A percentile compares a stretch with the other conserved stretches of the same genome.
Conservation (phyloP, 2,329 filamentous ascomycete species). For the Cordyceps militaris region DNA sequence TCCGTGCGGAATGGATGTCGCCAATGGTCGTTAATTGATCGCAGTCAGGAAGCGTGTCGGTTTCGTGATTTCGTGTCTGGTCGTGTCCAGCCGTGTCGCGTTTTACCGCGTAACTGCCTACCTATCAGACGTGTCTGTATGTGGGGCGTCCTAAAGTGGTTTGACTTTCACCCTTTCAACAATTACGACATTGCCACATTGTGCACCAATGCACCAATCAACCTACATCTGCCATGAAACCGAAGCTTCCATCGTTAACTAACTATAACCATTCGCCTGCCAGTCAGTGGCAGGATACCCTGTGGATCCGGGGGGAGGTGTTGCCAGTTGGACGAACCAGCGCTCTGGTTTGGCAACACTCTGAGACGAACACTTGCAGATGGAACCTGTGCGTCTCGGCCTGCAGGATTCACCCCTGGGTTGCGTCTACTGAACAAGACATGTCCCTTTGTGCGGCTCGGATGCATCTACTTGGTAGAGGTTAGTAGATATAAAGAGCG, state of each 20-base stretch:
- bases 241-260: no score
- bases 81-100: slow-evolving; percentile 21
- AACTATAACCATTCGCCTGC: no score
- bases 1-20: slow-evolving; percentile 8
- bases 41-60: slow-evolving; percentile 30
- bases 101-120: not conserved
- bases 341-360: not conserved
- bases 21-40: slow-evolving; percentile 17
- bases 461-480: not conserved
- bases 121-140: not conserved
- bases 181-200: no score
- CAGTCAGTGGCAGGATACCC: not conserved
- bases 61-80: slow-evolving; percentile 36
- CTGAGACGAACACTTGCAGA: not conserved
- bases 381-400: not conserved
- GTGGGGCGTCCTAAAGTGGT: slow-evolving; percentile 12
- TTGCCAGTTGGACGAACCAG: not conserved
- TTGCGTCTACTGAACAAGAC: no score
- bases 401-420: not conserved
- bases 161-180: slow-evolving; percentile 6
- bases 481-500: no score
- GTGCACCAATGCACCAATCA: no score
- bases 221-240: not conserved
- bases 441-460: no score
- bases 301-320: not conserved